These are phyloP conservation scores for Amaranthus hypochondriacus DNA, from an alignment of 148 eudicot genomes.

Conservation along the genomic window DNA sequence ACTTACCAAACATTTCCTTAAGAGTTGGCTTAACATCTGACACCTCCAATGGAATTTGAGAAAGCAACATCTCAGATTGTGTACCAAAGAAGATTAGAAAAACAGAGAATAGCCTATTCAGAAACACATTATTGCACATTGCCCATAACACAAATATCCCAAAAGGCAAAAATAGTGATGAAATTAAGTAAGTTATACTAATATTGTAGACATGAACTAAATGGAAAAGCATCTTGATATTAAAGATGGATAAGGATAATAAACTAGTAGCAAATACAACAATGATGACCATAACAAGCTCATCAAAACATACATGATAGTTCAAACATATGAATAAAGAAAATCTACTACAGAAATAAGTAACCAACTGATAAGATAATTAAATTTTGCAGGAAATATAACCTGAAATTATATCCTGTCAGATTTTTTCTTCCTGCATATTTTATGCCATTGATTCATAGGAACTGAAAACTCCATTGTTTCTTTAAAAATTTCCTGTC, in stretches of 20 bases:
- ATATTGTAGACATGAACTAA: not conserved
- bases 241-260: not conserved
- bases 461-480: constrained; percentile 26
- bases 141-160: constrained; percentile 2
- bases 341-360: constrained; percentile 18
- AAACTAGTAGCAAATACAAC: constrained; percentile 28
- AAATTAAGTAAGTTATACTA: constrained; percentile 9
- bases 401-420: constrained; percentile 43
- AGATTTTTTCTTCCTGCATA: constrained; percentile 49
- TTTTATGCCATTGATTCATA: constrained; percentile 40
- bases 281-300: constrained; percentile 39
- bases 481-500: constrained; percentile 16
- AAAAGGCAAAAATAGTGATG: constrained; percentile 1
- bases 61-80: constrained; percentile 11
- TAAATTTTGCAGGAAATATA: constrained; percentile 27
- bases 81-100: not conserved
- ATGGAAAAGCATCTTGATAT: not conserved
- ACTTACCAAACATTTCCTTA: too few relatives aligned
- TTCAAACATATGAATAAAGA: constrained; percentile 5
- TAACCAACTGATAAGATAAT: constrained; percentile 29
- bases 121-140: not conserved
- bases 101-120: not conserved
- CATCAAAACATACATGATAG: constrained; percentile 27
- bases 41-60: constrained; percentile 18
- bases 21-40: too few relatives aligned